A percentile compares a stretch with the other conserved stretches of the same genome.
Evolutionary conservation across 805 yeast species (phyloP).

Genomic region (Kazachstania taianensis): DNA sequence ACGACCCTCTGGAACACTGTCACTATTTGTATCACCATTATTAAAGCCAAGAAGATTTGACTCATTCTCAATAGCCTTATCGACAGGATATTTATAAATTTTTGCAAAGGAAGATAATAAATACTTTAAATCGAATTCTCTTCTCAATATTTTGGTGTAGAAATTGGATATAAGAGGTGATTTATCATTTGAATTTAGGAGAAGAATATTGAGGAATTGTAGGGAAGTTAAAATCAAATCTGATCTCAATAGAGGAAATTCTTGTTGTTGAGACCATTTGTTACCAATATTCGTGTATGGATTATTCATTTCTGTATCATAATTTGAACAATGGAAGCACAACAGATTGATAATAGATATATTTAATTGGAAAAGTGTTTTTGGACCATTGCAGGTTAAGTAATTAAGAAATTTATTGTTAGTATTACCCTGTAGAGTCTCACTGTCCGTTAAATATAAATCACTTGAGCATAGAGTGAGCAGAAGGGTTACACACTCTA

Average conservation of each 20-base stretch:
- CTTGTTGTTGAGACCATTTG: conserved; percentile 15
- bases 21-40: conserved; percentile 4
- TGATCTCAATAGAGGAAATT: conserved; percentile 27
- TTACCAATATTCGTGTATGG: conserved; percentile 12
- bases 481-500: conserved; percentile 55
- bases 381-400: too few species aligned
- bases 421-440: too few species aligned
- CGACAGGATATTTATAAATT: conserved; percentile 39
- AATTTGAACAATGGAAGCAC: conserved; percentile 39
- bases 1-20: background rate
- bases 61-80: conserved; percentile 30
- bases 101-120: conserved; percentile 39
- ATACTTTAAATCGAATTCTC: conserved; percentile 44
- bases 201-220: conserved; percentile 51
- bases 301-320: conserved; percentile 24
- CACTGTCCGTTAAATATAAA: too few species aligned
- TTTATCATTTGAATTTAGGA: background rate
- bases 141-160: conserved; percentile 36
- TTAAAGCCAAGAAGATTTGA: conserved; percentile 27
- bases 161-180: conserved; percentile 3
- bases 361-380: background rate
- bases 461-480: conserved; percentile 51
- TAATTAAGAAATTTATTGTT: too few species aligned
- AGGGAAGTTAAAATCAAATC: conserved; percentile 44
- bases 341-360: conserved; percentile 53